Conservation (phyloP, 352 stramenopile genomes). For the Saprolegnia diclina region DNA sequence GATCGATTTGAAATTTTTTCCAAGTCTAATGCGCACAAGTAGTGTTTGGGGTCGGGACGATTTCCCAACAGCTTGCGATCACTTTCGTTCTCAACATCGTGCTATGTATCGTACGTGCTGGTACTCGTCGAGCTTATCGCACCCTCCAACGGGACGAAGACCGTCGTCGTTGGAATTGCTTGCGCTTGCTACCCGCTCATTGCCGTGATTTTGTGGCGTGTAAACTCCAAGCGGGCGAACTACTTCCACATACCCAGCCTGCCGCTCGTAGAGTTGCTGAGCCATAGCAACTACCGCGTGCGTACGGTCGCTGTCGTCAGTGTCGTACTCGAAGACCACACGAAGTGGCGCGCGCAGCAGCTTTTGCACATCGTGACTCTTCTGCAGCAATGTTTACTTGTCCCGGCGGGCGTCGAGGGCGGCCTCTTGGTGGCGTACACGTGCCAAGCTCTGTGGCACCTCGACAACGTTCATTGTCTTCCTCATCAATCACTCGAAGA, state of each 20-base stretch:
- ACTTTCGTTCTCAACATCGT: slow-evolving; percentile 15
- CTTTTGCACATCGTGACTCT: neutral
- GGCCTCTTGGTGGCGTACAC: slow-evolving; percentile 15
- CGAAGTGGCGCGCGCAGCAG: neutral
- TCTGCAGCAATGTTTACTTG: neutral
- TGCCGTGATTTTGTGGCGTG: neutral
- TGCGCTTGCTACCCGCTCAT: neutral
- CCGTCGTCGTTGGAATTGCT: neutral
- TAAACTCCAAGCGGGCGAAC: slow-evolving; percentile 3
- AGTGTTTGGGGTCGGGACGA: slow-evolving; percentile 17
- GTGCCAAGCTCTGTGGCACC: slow-evolving; percentile 15
- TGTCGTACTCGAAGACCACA: slow-evolving; percentile 15
- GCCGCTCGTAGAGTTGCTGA: slow-evolving; percentile 1
- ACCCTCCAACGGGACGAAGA: neutral
- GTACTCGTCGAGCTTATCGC: neutral
- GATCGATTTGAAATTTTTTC: neutral
- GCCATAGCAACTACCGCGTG: slow-evolving; percentile 9
- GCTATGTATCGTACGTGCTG: neutral
- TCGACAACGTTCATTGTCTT: neutral
- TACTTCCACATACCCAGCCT: slow-evolving; percentile 21
- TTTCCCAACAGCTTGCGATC: slow-evolving; percentile 22
- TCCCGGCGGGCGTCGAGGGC: slow-evolving; percentile 8
- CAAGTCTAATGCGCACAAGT: neutral
- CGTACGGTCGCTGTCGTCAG: slow-evolving; percentile 20
- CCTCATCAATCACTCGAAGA: neutral